Evolutionary conservation across 2,329 filamentous ascomycete species (phyloP), one percentile per base, ranked within the genome.

Genomic region (Colletotrichum kahawae): DNA sequence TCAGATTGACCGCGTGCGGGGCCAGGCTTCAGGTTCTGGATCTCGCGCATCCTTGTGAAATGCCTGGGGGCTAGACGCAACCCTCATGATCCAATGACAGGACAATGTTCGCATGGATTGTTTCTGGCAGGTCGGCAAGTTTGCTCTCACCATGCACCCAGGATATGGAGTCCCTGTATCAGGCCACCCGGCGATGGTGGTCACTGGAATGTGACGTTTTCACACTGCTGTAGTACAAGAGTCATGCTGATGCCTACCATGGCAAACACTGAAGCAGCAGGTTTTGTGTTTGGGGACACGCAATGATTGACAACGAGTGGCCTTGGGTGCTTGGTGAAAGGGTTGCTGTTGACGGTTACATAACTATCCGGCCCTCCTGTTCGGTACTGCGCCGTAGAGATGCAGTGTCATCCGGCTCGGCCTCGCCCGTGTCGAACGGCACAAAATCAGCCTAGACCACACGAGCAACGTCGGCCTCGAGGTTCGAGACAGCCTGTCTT

Each of bases 401-500:
- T 27, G 59, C 34, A n/a, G 31, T 36, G 16, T 34, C 18, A 29
- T 51, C 21, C 34, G 67, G 48, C n/a, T 64, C 67, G 31, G 51
- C 29, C 24, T 60, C 29, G 36, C 48, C 71, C 48, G 59, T 6
- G 9, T 60, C 31, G 27, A 65, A 48, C n/a, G 36, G 51, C n/a
- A 63, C 27, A 54, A 10, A 27, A 3, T 51, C 7, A 12, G 21
- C 59, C 29, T n/a, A 29, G 9, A 7, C 43, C n/a, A 24, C 31
- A 6, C 38, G 71, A n/a, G 36, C 54, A 67, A 67, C 60, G 6
- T 70, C 67, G 29, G 33, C 34, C 29, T 82, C 81, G 2, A 83
- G 48, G 29, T 77, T 78, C 5, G 67, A 67, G 24, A 82, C 71
- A 0, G 80, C 80, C 31, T 77, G 56, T 31, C 78, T 78, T 6